A percentile compares a stretch with the other conserved stretches of the same genome.
phyloP scores from a whole-genome alignment of 2,329 filamentous ascomycete species.

The Epichloe sibirici region DNA sequence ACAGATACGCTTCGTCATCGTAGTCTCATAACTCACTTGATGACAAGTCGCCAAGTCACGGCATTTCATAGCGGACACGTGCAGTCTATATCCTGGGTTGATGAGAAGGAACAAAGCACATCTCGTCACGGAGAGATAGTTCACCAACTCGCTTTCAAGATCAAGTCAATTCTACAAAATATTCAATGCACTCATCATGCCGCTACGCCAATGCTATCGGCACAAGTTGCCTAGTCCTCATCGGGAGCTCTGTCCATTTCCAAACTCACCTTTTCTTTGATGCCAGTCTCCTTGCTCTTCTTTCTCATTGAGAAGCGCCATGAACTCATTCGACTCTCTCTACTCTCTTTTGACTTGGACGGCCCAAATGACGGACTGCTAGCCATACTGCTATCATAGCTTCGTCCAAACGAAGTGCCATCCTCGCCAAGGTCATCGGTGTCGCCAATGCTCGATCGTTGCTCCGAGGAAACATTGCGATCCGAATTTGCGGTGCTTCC shows the following conservation, averaged over 20 bases:
- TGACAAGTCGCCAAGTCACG: no score
- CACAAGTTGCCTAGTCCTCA: conserved; percentile 13
- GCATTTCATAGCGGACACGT: no score
- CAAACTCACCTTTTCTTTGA: conserved; percentile 38
- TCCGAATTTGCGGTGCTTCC: conserved; percentile 46
- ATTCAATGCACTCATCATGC: background rate
- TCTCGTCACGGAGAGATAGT: background rate
- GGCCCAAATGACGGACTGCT: conserved; percentile 46
- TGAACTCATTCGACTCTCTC: conserved; percentile 36
- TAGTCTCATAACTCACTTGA: no score
- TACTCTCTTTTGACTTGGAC: conserved; percentile 31
- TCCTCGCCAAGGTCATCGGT: conserved; percentile 40
- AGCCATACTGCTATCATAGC: conserved; percentile 44
- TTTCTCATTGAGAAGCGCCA: conserved; percentile 50
- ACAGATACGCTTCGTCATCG: no score
- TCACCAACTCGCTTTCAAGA: background rate
- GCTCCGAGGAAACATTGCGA: conserved; percentile 40
- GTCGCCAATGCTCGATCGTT: conserved; percentile 45
- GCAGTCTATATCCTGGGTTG: no score
- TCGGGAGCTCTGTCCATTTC: conserved; percentile 33
- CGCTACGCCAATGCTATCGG: background rate
- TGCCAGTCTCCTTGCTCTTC: conserved; percentile 37
- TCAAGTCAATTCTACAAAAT: background rate
- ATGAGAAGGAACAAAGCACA: background rate
- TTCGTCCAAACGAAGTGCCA: conserved; percentile 29